phyloP scores from a whole-genome alignment of 2,329 filamentous ascomycete species.

The Beauveria asiatica region DNA sequence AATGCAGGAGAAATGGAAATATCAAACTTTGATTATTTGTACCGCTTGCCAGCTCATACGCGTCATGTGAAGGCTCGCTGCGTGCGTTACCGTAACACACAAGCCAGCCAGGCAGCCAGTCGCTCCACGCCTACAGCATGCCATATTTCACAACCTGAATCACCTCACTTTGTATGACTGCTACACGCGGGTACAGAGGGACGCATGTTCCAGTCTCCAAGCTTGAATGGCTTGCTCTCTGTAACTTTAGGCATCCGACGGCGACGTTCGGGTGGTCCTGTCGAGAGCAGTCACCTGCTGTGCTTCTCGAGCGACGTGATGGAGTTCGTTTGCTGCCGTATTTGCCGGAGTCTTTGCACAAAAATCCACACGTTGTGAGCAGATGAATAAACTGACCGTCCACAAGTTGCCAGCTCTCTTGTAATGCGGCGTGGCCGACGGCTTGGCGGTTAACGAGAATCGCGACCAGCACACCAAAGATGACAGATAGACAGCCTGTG shows the following conservation, averaged over 20 bases:
- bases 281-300: too few relatives aligned
- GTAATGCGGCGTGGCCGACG: not conserved
- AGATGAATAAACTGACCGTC: not conserved
- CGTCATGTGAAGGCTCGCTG: not conserved
- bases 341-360: not conserved
- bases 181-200: too few relatives aligned
- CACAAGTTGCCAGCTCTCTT: not conserved
- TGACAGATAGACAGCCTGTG: not conserved
- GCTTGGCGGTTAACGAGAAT: not conserved
- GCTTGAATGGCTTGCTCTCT: too few relatives aligned
- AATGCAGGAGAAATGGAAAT: too few relatives aligned
- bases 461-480: not conserved
- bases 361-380: not conserved
- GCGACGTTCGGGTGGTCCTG: too few relatives aligned
- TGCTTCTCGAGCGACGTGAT: too few relatives aligned
- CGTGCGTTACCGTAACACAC: not conserved
- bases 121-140: not conserved
- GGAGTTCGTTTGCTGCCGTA: too few relatives aligned
- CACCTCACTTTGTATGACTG: not conserved
- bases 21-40: too few relatives aligned
- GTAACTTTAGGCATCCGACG: too few relatives aligned
- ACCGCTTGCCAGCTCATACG: not conserved
- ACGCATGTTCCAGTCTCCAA: too few relatives aligned
- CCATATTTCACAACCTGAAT: not conserved
- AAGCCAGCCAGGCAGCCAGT: not conserved